These are phyloP conservation scores for Phyllosticta citriasiana DNA, from an alignment of 2,329 filamentous ascomycete genomes.

Conservation along the genomic window DNA sequence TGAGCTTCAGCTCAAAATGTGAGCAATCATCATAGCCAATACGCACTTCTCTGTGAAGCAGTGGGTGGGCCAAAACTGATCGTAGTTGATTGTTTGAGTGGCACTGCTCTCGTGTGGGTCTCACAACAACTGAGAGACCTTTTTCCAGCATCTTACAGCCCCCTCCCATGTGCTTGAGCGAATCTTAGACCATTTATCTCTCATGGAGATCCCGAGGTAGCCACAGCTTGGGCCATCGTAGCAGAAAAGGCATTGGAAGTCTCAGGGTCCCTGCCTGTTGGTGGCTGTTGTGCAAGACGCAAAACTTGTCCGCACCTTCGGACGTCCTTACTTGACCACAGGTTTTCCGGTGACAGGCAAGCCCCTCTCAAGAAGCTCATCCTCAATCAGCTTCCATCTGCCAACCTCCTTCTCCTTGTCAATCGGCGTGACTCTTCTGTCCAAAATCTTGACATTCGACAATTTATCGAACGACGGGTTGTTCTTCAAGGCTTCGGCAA, in stretches of 20 bases:
- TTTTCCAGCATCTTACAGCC: too few species aligned
- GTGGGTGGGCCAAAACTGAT: too few species aligned
- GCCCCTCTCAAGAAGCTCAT: slow-evolving; percentile 43
- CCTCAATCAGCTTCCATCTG: slow-evolving; percentile 69
- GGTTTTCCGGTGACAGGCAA: slow-evolving; percentile 1
- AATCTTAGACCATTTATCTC: too few species aligned
- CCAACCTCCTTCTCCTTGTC: slow-evolving; percentile 64
- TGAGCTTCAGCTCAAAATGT: too few species aligned
- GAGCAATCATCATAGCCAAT: too few species aligned
- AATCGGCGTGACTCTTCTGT: slow-evolving; percentile 55
- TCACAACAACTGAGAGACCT: too few species aligned
- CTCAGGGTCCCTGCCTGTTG: background rate
- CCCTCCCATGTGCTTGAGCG: too few species aligned
- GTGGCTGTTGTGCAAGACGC: background rate
- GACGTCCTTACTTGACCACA: background rate
- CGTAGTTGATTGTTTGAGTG: too few species aligned
- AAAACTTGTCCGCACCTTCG: background rate
- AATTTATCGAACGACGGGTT: slow-evolving; percentile 39
- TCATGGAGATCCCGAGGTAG: too few species aligned
- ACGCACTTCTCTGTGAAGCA: too few species aligned
- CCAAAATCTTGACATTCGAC: slow-evolving; percentile 61
- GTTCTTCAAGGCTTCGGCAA: slow-evolving; percentile 48
- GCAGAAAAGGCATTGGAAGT: background rate
- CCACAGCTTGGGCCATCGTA: too few species aligned
- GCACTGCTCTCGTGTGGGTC: too few species aligned